Base-by-base conservation (phyloP, 192 early-diverging fungal species). In the Mortierella hygrophila region DNA sequence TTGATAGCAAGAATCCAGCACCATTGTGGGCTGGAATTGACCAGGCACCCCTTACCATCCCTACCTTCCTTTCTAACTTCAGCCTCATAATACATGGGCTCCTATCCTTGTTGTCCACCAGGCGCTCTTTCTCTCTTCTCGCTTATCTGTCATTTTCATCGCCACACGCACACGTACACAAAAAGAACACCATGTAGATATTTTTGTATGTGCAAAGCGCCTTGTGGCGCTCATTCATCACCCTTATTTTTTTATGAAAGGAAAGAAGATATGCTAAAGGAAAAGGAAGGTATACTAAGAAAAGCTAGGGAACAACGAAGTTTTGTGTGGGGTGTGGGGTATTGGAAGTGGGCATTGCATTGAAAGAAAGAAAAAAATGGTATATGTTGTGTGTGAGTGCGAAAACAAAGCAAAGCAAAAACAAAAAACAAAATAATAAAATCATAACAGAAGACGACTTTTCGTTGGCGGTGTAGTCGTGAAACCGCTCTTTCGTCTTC, bases 331-430 rank as follows among this genome's bases (percentile, higher is more conserved):
- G n/a, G 60, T 65, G 29, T 32, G 60, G 41, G 46, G 41, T 73
- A 47, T 42, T 42, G 72, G 72, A 47, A n/a, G 46, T 73, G 72
- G 46, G 46, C 44, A 73, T 35, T 35, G 46, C 41, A 73, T 72
- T 72, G 71, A 72, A 72, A 13, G 70, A 38, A 70, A 70, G 41
- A 41, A 40, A 70, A 70, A 65, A 65, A 65, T 65, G 60, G 60
- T 65, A 65, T 65, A 65, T 65, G 60, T 65, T 65, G 60, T 65
- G 46, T 73, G 26, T 47, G 42, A 29, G 72, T 26, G 26, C n/a
- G 44, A 40, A 26, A 42, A 42, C 40, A 46, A 73, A 73, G 32
- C 9, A 16, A 49, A 49, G 13, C 29, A 73, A 11, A 54, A 74
- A 74, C 49, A 18, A 57, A 46, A 47, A 52, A 35, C 9, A 71